phyloP scores from a whole-genome alignment of 805 yeast species.

The Metschnikowia picachoensis region DNA sequence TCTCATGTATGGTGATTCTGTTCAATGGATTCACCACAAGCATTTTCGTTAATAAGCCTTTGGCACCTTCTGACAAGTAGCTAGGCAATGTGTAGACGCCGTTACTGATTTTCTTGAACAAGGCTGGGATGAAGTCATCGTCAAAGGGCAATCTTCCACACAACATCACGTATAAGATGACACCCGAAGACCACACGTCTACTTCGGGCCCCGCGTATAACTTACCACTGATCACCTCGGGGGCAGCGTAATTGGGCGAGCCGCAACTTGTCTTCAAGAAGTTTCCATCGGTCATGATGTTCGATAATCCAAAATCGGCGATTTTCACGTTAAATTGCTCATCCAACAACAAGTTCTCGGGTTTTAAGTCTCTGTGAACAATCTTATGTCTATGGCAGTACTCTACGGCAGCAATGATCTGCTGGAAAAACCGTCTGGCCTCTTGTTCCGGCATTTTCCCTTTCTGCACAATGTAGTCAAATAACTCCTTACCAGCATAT shows the following conservation, averaged over 20 bases:
- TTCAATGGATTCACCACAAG: conserved; percentile 91
- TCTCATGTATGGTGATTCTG: conserved; percentile 88
- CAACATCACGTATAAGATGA: conserved; percentile 88
- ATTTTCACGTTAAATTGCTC: conserved; percentile 89
- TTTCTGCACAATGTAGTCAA: conserved; percentile 91
- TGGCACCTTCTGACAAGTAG: conserved; percentile 81
- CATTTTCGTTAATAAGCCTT: conserved; percentile 79
- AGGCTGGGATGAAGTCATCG: conserved; percentile 92
- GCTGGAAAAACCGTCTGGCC: conserved; percentile 92
- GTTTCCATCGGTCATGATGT: conserved; percentile 97
- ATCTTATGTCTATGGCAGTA: conserved; percentile 95
- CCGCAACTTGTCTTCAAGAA: conserved; percentile 94
- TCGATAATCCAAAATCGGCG: conserved; percentile 93
- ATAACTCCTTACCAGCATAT: conserved; percentile 93
- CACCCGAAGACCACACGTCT: conserved; percentile 98
- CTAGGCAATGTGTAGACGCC: conserved; percentile 92
- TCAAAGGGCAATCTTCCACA: conserved; percentile 95
- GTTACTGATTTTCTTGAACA: conserved; percentile 86
- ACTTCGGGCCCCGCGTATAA: conserved; percentile 97
- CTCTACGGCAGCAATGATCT: conserved; percentile 93
- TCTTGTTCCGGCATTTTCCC: conserved; percentile 91
- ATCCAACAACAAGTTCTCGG: conserved; percentile 86
- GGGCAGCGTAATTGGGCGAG: conserved; percentile 96
- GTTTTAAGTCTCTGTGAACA: conserved; percentile 94
- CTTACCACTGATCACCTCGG: conserved; percentile 93